phyloP scores from a whole-genome alignment of 768 basidiomycete species.

The Lentinula raphanica region DNA sequence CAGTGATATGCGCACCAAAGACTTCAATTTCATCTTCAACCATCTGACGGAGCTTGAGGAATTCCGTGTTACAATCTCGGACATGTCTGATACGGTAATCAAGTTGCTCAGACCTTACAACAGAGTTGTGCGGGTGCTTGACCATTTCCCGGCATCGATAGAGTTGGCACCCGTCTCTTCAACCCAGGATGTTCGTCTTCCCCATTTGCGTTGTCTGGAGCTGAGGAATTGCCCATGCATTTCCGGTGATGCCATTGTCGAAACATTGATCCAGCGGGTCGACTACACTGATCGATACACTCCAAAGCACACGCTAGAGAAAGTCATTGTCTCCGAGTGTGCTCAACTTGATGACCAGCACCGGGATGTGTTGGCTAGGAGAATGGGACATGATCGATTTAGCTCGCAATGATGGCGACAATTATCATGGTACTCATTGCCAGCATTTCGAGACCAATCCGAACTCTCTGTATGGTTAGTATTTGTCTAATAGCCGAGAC shows the following conservation, averaged over 20 bases:
- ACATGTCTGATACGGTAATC: constrained; percentile 75
- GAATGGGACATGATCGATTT: constrained; percentile 20
- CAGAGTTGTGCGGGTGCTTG: constrained; percentile 1
- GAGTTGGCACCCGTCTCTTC: constrained; percentile 7
- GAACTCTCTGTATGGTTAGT: too few relatives aligned
- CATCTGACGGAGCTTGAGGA: constrained; percentile 46
- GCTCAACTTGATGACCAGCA: constrained; percentile 27
- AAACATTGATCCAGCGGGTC: constrained; percentile 45
- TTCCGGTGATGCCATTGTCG: constrained; percentile 52
- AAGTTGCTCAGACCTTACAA: constrained; percentile 45
- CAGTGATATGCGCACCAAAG: constrained; percentile 80
- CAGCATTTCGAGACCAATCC: too few relatives aligned
- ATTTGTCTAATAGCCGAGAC: too few relatives aligned
- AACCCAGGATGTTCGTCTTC: constrained; percentile 42
- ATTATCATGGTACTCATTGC: too few relatives aligned
- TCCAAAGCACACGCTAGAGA: constrained; percentile 22
- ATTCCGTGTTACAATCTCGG: constrained; percentile 73
- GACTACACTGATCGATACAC: constrained; percentile 29
- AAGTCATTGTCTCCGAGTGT: constrained; percentile 36
- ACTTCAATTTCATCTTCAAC: constrained; percentile 66
- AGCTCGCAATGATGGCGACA: too few relatives aligned
- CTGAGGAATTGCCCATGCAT: constrained; percentile 61
- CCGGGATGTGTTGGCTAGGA: constrained; percentile 21
- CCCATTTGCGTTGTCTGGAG: constrained; percentile 45
- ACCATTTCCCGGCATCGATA: constrained; percentile 8